Evolutionary conservation across 2,329 filamentous ascomycete species (phyloP).

Genomic region (Cordyceps javanica): DNA sequence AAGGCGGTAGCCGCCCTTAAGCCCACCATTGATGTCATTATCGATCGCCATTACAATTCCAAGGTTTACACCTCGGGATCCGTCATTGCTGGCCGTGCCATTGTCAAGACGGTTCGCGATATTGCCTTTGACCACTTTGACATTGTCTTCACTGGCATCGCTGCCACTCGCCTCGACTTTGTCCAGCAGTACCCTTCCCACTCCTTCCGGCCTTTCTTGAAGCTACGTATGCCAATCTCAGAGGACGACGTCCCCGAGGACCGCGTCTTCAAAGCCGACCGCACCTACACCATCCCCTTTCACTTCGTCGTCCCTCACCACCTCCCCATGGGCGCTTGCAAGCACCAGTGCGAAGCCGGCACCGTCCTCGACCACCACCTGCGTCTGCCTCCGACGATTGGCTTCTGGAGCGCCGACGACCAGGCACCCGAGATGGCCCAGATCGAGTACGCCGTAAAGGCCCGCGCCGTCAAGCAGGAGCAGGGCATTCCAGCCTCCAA

Average conservation of each 20-base stretch:
- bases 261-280: slow-evolving; percentile 41
- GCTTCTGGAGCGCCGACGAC: slow-evolving; percentile 48
- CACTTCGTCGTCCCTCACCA: slow-evolving; percentile 53
- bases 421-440: slow-evolving; percentile 48
- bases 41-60: slow-evolving; percentile 47
- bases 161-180: slow-evolving; percentile 46
- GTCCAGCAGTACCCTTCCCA: slow-evolving; percentile 41
- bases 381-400: slow-evolving; percentile 46
- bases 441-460: slow-evolving; percentile 48
- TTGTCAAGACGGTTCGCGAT: slow-evolving; percentile 39
- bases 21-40: slow-evolving; percentile 37
- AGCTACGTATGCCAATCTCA: slow-evolving; percentile 47
- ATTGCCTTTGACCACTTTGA: slow-evolving; percentile 46
- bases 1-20: slow-evolving; percentile 13
- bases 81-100: slow-evolving; percentile 41
- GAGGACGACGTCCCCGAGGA: slow-evolving; percentile 41
- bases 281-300: slow-evolving; percentile 48
- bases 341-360: slow-evolving; percentile 39
- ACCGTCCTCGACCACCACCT: slow-evolving; percentile 46
- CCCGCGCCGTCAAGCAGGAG: slow-evolving; percentile 30
- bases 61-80: slow-evolving; percentile 53
- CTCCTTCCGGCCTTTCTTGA: slow-evolving; percentile 48
- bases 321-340: slow-evolving; percentile 51
- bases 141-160: slow-evolving; percentile 45
- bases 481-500: slow-evolving; percentile 20